Evolutionary conservation across 768 basidiomycete species (phyloP), one percentile per base, ranked within the genome.

Genomic region (Trametes maxima): DNA sequence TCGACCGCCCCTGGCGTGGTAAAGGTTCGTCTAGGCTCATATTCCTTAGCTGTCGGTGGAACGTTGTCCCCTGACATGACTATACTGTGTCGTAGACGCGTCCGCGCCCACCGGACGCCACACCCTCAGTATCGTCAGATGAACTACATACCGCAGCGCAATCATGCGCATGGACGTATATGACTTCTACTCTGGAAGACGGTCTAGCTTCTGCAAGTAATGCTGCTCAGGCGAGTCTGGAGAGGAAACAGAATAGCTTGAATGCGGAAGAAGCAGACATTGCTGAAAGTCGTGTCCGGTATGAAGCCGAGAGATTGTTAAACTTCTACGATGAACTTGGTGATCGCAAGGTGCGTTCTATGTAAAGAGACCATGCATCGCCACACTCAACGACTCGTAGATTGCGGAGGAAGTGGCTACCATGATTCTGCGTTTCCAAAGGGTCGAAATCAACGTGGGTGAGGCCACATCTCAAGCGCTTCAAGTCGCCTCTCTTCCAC

Each of bases 91-190:
- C 36, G 12, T 25, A 64, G 63, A 43, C 59, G 33, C 63, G 50
- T 35, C 28, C 33, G n/a, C 54, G 44, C 17, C 33, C 45, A 5
- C 54, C 40, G 11, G 54, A 64, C 1, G 35, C 49, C 8, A 8
- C 37, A 17, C 39, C 45, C 22, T 7, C 49, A 17, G 17, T 35
- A 13, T 50, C 43, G 33, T 11, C 55, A n/a, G 71, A 72, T 47
- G 64, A 79, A 14, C 68, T 83, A 13, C 79, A 83, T 64, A 68
- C 81, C 5, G 82, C 80, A 1, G 82, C 84, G 13, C 82, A 85
- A 58, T 70, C 77, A 17, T 83, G 84, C 61, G 80, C 85, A 61
- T 87, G 85, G 86, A 59, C 80, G 28, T 82, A 81, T 64, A 87
- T 88, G 85, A 77, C 78, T 5, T 80, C 82, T 12, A 81, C 80